phyloP scores from a whole-genome alignment of 2,329 filamentous ascomycete genomes.

The Dryadomyces quercus-mongolicae region DNA sequence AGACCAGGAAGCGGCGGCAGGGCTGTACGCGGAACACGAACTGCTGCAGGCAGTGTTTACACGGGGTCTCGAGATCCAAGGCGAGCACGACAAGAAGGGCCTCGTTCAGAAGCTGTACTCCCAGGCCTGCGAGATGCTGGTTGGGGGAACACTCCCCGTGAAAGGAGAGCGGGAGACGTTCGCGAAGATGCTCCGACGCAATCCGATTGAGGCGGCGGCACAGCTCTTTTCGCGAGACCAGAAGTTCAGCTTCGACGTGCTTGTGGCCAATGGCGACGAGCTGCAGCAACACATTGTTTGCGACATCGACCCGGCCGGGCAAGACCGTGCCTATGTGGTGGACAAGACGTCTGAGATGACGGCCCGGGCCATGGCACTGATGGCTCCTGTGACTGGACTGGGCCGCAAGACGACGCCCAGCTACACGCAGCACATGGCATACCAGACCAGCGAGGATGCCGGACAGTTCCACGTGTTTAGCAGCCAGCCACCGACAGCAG shows the following conservation, averaged over 20 bases:
- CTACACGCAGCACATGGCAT: conserved; percentile 8
- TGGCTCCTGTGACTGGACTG: neutral
- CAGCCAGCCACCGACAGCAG: conserved; percentile 1
- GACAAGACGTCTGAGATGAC: neutral
- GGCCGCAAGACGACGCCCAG: neutral
- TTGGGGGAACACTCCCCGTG: conserved; percentile 3
- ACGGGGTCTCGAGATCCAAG: neutral
- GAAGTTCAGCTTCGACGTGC: conserved; percentile 3
- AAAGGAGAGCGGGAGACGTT: neutral
- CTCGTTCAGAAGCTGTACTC: conserved; percentile 6
- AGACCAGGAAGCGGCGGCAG: neutral
- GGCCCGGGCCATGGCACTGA: neutral
- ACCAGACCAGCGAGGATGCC: neutral
- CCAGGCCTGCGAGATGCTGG: conserved; percentile 5
- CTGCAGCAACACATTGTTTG: conserved; percentile 1
- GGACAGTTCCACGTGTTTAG: conserved; percentile 7
- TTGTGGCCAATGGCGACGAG: conserved; percentile 1
- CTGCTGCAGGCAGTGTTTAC: conserved; percentile 6
- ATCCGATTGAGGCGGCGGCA: conserved; percentile 1
- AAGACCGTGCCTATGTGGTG: neutral
- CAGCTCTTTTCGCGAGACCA: neutral
- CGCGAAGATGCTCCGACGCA: neutral
- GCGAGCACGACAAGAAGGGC: neutral
- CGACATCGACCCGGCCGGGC: neutral
- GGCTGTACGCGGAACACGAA: conserved; percentile 6